A percentile compares a stretch with the other conserved stretches of the same genome.
Conservation (phyloP, 768 basidiomycete genomes). For the Trametes cubensis region DNA sequence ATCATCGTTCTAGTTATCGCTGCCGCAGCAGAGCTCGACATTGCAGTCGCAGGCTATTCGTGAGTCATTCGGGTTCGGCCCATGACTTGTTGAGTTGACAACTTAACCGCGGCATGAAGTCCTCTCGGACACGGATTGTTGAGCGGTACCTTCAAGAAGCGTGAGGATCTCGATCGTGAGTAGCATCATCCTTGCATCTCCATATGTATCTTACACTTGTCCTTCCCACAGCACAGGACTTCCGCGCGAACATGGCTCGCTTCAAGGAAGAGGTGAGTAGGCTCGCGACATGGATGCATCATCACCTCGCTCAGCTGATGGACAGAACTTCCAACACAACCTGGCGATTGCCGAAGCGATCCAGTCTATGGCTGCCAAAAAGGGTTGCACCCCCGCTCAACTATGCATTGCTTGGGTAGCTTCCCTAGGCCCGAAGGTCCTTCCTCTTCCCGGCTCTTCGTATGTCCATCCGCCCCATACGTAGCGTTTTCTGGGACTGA, state of each 20-base stretch:
- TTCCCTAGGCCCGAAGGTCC: constrained; percentile 39
- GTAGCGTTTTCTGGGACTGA: background rate
- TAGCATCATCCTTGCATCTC: background rate
- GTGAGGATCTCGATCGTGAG: constrained; percentile 35
- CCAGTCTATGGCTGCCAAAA: constrained; percentile 41
- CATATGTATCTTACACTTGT: background rate
- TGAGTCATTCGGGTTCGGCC: constrained; percentile 28
- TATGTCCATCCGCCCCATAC: constrained; percentile 21
- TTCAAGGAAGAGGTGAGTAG: constrained; percentile 17
- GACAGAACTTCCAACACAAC: constrained; percentile 33
- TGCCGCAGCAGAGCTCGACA: constrained; percentile 53
- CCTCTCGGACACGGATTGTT: constrained; percentile 58
- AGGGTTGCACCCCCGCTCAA: constrained; percentile 43
- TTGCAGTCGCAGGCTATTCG: constrained; percentile 63
- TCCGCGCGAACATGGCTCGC: background rate
- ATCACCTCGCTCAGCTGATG: background rate
- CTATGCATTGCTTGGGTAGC: constrained; percentile 44
- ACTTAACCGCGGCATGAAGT: constrained; percentile 31
- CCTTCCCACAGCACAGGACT: constrained; percentile 38
- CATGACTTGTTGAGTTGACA: background rate
- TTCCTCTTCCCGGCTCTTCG: constrained; percentile 51
- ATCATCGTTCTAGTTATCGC: constrained; percentile 46
- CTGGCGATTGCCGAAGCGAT: constrained; percentile 43
- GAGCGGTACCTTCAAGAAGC: constrained; percentile 48
- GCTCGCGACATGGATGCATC: background rate